Evolutionary conservation across 2,329 filamentous ascomycete genomes (phyloP), one percentile per base, ranked within the genome.

Genomic region (Colletotrichum scovillei): DNA sequence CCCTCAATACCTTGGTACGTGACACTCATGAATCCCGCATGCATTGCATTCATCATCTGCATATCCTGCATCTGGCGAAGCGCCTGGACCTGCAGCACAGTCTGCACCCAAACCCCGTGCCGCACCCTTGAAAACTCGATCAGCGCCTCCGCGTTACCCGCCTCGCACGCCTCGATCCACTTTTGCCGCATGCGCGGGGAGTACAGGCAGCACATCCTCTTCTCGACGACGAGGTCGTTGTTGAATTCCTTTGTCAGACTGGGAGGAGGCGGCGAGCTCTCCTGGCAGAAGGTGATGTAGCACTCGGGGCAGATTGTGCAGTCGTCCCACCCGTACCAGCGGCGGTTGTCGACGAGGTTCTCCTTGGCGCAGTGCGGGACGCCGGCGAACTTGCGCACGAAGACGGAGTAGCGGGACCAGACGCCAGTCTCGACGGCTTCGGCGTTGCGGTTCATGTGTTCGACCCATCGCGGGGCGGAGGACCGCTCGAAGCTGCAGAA

Each of bases 1-100:
- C 79, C 70, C 42, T 81, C 77, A 76, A 80, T 80, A 0, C 80
- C 81, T 8, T 77, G 72, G 56, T 84, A 84, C 77, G 81, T 79
- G 32, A 82, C 63, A 16, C 82, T 80, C 62, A 80, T 56, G 14
- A 76, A 66, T 1, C 81, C 81, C 42, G 80, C 81, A 11, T 82
- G 77, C 66, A 78, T 76, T 53, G 69, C 72, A 32, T 68, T 56
- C 38, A 35, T 42, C 32, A 63, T 76, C 56, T 78, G 76, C 63
- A 70, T 38, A 46, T 75, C 35, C 30, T 75, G 72, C 65, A 63
- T 73, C 57, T 65, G 46, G 8, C 53, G 24, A 8, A 75, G 16
- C 70, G 70, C 46, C 22, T 64, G 26, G 8, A 72, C 35, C 49
- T 58, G 35, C 35, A 72, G 64, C 42, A 75, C 65, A 22, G 74